Evolutionary conservation across 345 rosid genomes (phyloP).

Genomic region (Citrus medica): DNA sequence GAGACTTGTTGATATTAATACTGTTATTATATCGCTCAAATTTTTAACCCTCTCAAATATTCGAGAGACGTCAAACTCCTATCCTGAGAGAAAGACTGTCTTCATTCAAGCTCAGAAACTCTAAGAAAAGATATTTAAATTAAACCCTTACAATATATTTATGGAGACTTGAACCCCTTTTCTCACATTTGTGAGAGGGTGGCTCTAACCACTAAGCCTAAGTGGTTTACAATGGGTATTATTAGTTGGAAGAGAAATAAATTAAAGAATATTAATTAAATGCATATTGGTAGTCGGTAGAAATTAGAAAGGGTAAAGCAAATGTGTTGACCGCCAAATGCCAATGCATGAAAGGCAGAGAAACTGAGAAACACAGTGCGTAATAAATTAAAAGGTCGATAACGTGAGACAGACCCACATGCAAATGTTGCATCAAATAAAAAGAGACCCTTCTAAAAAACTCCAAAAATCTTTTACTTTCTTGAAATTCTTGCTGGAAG

Average conservation of each 20-base stretch:
- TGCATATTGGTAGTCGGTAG: neutral
- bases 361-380: neutral
- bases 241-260: neutral
- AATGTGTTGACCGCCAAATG: neutral
- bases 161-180: too few relatives aligned
- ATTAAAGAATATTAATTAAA: neutral
- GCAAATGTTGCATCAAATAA: neutral
- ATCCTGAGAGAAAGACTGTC: too few relatives aligned
- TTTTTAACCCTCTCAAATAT: too few relatives aligned
- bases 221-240: neutral
- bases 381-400: neutral
- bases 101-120: too few relatives aligned
- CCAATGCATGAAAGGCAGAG: neutral
- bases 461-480: neutral
- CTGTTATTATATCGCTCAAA: too few relatives aligned
- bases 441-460: too few relatives aligned
- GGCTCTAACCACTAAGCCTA: too few relatives aligned
- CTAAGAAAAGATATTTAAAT: too few relatives aligned
- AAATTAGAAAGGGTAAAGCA: neutral
- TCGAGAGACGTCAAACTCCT: too few relatives aligned
- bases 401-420: conserved; percentile 13
- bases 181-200: too few relatives aligned
- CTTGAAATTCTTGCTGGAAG: neutral
- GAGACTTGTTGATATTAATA: too few relatives aligned
- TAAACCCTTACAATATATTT: too few relatives aligned